Conservation (phyloP, 176 grass and related monocot species). For the Areca catechu region DNA sequence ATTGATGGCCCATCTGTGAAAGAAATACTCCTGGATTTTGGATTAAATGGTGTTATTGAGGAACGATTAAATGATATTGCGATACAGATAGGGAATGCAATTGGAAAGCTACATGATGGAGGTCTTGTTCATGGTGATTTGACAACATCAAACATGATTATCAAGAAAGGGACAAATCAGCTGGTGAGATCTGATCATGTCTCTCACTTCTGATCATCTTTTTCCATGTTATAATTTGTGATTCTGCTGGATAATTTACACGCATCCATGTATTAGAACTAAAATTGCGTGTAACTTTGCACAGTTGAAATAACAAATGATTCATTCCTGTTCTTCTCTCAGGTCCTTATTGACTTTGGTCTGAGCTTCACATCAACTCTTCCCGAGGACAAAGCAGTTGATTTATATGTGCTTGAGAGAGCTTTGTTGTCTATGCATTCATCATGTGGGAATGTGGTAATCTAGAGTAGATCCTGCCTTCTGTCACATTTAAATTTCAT, state of each 20-base stretch:
- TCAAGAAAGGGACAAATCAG: slow-evolving; percentile 51
- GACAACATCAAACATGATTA: slow-evolving; percentile 96
- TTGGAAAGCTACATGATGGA: slow-evolving; percentile 84
- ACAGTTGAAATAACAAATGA: no score
- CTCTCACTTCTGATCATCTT: not conserved
- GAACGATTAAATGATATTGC: slow-evolving; percentile 58
- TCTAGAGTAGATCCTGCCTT: not conserved
- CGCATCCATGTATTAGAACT: not conserved
- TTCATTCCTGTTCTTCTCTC: slow-evolving; percentile 15
- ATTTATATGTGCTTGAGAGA: slow-evolving; percentile 93
- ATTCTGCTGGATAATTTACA: no score
- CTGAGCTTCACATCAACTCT: slow-evolving; percentile 84
- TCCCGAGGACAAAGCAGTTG: slow-evolving; percentile 91
- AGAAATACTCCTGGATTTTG: slow-evolving; percentile 81
- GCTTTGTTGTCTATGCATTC: slow-evolving; percentile 97
- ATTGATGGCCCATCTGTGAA: slow-evolving; percentile 75
- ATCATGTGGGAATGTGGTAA: slow-evolving; percentile 80
- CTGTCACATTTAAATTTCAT: no score
- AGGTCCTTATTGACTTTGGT: slow-evolving; percentile 98
- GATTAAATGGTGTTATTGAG: slow-evolving; percentile 52
- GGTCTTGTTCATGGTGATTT: slow-evolving; percentile 89
- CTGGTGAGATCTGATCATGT: slow-evolving; percentile 27
- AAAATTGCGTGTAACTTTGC: no score
- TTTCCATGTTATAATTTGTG: no score
- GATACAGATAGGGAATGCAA: slow-evolving; percentile 75